Conservation (phyloP, 78 protist genomes). For the Monocercomonoides exilis region DNA sequence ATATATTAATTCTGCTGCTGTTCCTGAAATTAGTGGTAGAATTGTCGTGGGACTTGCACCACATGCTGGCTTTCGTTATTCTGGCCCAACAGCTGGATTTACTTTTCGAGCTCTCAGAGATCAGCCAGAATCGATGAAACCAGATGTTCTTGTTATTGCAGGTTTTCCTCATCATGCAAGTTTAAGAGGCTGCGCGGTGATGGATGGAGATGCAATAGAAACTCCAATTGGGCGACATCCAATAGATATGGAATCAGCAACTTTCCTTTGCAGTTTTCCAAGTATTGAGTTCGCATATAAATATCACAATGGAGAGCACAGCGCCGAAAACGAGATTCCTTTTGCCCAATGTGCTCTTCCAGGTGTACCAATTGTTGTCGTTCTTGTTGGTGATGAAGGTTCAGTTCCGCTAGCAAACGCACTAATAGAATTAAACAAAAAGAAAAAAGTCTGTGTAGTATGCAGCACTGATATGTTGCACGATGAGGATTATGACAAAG, state of each 20-base stretch:
- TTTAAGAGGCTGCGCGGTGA: neutral
- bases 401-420: neutral
- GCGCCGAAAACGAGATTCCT: slow-evolving; percentile 5
- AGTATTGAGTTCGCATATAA: neutral
- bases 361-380: neutral
- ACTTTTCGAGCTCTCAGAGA: neutral
- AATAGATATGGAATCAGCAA: neutral
- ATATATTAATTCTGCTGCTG: neutral
- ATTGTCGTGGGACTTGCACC: neutral
- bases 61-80: slow-evolving; percentile 5
- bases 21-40: neutral
- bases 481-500: slow-evolving; percentile 8
- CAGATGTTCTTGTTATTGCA: neutral
- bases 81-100: neutral
- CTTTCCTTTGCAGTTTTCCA: neutral
- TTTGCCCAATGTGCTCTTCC: neutral
- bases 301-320: slow-evolving; percentile 8
- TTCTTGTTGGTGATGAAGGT: neutral
- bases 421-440: neutral
- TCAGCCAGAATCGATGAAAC: neutral
- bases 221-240: neutral
- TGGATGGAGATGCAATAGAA: neutral
- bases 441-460: neutral
- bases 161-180: neutral
- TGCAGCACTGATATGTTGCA: slow-evolving; percentile 7